Conservation (phyloP, 176 grass and related monocot species). For the Rhynchospora breviuscula region DNA sequence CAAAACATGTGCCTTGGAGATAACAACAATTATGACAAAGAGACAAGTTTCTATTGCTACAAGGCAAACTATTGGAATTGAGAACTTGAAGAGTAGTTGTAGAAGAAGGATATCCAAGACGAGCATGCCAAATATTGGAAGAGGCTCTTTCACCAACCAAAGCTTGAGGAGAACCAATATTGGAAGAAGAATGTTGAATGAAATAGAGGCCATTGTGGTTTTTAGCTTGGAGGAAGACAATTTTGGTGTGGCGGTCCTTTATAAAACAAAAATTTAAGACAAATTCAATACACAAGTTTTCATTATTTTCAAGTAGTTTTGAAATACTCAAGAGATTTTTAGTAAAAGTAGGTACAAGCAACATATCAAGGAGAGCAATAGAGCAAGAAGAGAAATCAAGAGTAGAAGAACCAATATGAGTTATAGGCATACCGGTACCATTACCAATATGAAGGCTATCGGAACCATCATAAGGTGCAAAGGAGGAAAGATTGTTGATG, state of each 20-base stretch:
- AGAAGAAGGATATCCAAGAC: not conserved
- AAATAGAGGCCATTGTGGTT: not conserved
- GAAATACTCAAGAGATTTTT: not conserved
- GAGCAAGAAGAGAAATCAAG: not conserved
- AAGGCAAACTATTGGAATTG: not conserved
- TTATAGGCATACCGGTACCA: no score
- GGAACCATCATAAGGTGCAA: no score
- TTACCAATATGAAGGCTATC: no score
- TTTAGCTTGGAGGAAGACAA: not conserved
- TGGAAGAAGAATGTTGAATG: no score
- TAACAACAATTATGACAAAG: not conserved
- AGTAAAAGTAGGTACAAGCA: not conserved
- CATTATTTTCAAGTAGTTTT: not conserved
- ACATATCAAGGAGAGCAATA: not conserved
- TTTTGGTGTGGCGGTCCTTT: not conserved
- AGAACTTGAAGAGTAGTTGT: not conserved
- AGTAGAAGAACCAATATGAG: not conserved
- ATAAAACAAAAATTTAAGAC: not conserved
- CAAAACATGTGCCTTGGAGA: not conserved
- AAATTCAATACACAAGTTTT: not conserved
- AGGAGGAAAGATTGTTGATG: no score
- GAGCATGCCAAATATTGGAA: not conserved
- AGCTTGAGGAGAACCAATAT: not conserved
- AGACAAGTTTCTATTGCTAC: not conserved
- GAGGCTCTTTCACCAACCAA: not conserved